Conservation (phyloP, 106 monocot genomes). For the Dendrobium catenatum region DNA sequence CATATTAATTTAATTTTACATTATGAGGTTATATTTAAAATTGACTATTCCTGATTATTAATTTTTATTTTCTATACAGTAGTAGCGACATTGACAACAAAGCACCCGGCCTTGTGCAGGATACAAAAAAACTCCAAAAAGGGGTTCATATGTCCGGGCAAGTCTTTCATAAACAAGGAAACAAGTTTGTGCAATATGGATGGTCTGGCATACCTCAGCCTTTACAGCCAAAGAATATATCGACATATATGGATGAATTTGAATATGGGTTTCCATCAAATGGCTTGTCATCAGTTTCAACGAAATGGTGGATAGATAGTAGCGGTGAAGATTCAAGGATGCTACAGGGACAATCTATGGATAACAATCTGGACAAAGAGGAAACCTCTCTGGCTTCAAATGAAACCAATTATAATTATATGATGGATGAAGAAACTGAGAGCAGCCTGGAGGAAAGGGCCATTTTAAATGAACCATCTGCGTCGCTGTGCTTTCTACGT, state of each 20-base stretch:
- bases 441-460: slow-evolving; percentile 3
- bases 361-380: slow-evolving; percentile 16
- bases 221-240: slow-evolving; percentile 35
- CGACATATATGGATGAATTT: slow-evolving; percentile 69
- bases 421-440: too few species aligned
- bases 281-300: slow-evolving; percentile 45
- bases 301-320: slow-evolving; percentile 66
- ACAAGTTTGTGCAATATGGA: slow-evolving; percentile 17
- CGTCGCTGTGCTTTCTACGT: slow-evolving; percentile 40
- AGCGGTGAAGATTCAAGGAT: background rate
- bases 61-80: slow-evolving; percentile 6
- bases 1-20: too few species aligned
- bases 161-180: slow-evolving; percentile 25
- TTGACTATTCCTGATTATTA: background rate
- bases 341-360: slow-evolving; percentile 5
- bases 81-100: background rate
- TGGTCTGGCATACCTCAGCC: slow-evolving; percentile 13
- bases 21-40: too few species aligned
- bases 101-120: too few species aligned
- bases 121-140: too few species aligned
- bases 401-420: too few species aligned
- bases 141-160: slow-evolving; percentile 11
- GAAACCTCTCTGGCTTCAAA: background rate
- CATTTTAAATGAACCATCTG: slow-evolving; percentile 15
- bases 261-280: slow-evolving; percentile 63